Evolutionary conservation across 2,329 filamentous ascomycete genomes (phyloP).

Genomic region (Microdochium trichocladiopsis): DNA sequence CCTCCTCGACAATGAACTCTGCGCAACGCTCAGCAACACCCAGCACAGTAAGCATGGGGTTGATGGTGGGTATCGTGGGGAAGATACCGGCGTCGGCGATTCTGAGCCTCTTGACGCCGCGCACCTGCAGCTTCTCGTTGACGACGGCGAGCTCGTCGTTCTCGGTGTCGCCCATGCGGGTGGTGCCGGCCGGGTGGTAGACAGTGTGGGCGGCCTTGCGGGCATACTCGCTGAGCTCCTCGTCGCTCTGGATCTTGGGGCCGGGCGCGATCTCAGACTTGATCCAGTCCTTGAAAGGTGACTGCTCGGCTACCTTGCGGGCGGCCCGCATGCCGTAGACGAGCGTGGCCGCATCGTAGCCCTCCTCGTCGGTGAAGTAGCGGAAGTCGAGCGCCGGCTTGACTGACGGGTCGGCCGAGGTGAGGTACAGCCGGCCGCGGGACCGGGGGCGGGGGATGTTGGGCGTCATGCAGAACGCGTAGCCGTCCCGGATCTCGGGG

Average conservation of each 20-base stretch:
- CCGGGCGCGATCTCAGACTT: conserved; percentile 77
- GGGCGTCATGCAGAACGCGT: conserved; percentile 89
- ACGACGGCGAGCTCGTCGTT: conserved; percentile 71
- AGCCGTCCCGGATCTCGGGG: conserved; percentile 53
- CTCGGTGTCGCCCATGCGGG: conserved; percentile 75
- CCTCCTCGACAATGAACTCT: conserved; percentile 73
- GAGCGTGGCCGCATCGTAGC: conserved; percentile 77
- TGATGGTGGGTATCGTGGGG: conserved; percentile 79
- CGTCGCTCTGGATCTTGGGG: conserved; percentile 65
- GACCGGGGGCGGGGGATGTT: conserved; percentile 82
- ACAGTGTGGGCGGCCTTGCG: conserved; percentile 78
- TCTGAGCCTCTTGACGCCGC: conserved; percentile 64
- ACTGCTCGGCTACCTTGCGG: conserved; percentile 67
- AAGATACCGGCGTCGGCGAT: conserved; percentile 86
- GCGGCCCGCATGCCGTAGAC: conserved; percentile 71
- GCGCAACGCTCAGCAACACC: conserved; percentile 77
- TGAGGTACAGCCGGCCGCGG: conserved; percentile 70
- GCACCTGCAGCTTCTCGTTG: conserved; percentile 65
- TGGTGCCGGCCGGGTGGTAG: conserved; percentile 84
- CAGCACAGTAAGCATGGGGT: conserved; percentile 86
- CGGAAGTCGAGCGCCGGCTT: conserved; percentile 84
- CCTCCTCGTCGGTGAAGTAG: conserved; percentile 82
- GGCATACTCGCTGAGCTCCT: conserved; percentile 76
- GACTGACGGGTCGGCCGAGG: conserved; percentile 64
- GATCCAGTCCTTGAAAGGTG: conserved; percentile 77